Base-by-base conservation (phyloP, 2,329 filamentous ascomycete species). In the Exutisphaerella laricina region DNA sequence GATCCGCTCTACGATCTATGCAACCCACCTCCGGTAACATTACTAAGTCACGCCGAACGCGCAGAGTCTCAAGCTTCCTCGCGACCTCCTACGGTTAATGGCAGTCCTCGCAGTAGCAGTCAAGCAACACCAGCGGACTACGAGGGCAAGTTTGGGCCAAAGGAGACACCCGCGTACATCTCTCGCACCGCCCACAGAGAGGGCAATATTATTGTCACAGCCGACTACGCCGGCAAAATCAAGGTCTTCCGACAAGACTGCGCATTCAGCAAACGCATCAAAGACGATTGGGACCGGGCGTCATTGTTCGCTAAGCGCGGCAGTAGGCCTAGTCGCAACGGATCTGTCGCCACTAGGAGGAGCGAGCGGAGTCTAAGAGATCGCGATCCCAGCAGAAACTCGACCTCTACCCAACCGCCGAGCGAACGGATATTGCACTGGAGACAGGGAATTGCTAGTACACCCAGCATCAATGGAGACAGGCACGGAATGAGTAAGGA, bases 171-270 rank as follows among this genome's bases (percentile, higher is more conserved):
- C 0, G 79, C 82, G 0, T 95, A 94, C 57, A 66, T 89, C 25
- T 76, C 86, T 8, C 80, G 88, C 12, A 84, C 82, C 5, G 76
- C 75, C 12, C 92, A 98, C 61, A 69, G 72, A 10, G 81, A 82
- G 47, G 92, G 92, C 18, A 87, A 95, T 57, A 96, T 98, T 49
- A 82, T 98, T 43, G 79, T 97, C 37, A 94, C 90, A 0, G 86
- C 89, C 1, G 90, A 96, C 62, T 87, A 88, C 56, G 81, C 80
- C 0, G 92, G 92, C 25, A 78, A 80, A 18, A 92, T 98, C 67
- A 96, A 96, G 62, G 84, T 97, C 1, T 96, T 96, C 61, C 79
- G 92, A 14, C 90, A 97, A 64, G 92, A 98, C 61, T 96, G 90
- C 60, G 92, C 90, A 0, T 87, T 78, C 55, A 66, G 74, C 36